Conservation (phyloP, 1,139 yeast genomes). For the Protomyces gravidus region DNA sequence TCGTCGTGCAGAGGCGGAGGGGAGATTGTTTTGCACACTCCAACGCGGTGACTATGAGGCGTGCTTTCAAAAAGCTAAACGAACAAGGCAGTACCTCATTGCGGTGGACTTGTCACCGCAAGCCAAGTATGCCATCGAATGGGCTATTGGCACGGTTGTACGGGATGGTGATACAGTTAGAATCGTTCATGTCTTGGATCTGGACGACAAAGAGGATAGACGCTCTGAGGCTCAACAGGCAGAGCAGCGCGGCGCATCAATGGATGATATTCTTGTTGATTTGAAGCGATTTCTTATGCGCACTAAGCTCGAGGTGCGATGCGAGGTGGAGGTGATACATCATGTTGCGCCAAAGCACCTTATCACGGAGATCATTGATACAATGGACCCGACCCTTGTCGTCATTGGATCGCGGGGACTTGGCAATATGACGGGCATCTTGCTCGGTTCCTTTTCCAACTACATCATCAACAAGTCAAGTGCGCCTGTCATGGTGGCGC, state of each 20-base stretch:
- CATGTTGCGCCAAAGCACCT: conserved; percentile 86
- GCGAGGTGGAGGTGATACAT: conserved; percentile 69
- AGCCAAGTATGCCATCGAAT: conserved; percentile 78
- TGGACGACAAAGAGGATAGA: conserved; percentile 39
- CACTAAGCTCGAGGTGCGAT: conserved; percentile 72
- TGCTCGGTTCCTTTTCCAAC: conserved; percentile 69
- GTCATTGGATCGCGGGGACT: conserved; percentile 79
- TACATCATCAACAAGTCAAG: conserved; percentile 70
- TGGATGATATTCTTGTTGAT: conserved; percentile 58
- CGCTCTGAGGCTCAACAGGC: conserved; percentile 33
- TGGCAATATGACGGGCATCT: conserved; percentile 68
- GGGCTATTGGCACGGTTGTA: conserved; percentile 83
- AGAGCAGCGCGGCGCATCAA: conserved; percentile 53
- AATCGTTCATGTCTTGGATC: conserved; percentile 73
- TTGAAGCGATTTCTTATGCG: conserved; percentile 58
- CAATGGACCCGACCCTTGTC: conserved; percentile 75
- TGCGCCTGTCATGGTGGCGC: conserved; percentile 87
- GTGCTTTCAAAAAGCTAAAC: conserved; percentile 47
- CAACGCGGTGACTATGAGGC: conserved; percentile 63
- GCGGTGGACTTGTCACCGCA: conserved; percentile 84
- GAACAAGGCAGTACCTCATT: conserved; percentile 61
- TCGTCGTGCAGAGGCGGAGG: conserved; percentile 48
- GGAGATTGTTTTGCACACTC: conserved; percentile 60
- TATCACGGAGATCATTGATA: conserved; percentile 74
- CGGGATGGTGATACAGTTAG: conserved; percentile 81